phyloP scores from a whole-genome alignment of 169 alveolate genomes.

The Blepharisma undulans region DNA sequence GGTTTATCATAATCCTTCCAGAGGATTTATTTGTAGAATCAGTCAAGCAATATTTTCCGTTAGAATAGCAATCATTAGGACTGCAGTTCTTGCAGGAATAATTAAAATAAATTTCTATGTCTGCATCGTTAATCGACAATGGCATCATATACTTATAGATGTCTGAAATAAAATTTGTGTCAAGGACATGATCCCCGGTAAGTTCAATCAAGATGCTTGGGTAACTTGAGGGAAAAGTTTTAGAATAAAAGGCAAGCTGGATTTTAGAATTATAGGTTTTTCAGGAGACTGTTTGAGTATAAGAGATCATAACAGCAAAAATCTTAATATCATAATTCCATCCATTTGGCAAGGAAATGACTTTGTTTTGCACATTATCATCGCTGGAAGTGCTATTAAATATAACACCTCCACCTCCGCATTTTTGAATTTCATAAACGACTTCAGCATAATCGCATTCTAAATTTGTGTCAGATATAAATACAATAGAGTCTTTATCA shows the following conservation, averaged over 20 bases:
- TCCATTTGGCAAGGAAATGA: not conserved
- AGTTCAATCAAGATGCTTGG: not conserved
- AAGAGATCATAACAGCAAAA: not conserved
- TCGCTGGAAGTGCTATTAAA: not conserved
- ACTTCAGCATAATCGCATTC: not conserved
- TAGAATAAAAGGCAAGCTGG: no score
- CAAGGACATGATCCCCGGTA: not conserved
- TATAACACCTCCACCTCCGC: not conserved
- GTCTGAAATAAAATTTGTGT: not conserved
- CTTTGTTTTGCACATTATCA: no score
- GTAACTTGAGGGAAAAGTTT: no score
- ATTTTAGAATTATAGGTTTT: not conserved
- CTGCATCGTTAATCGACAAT: not conserved
- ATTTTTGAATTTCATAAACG: not conserved
- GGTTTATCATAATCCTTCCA: not conserved
- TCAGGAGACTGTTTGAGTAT: not conserved
- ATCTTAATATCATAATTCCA: not conserved
- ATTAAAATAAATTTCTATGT: not conserved
- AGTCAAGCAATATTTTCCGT: not conserved
- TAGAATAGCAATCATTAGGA: not conserved
- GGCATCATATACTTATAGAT: not conserved
- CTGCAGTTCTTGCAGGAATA: not conserved
- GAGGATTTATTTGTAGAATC: not conserved
- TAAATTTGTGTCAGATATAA: not conserved
- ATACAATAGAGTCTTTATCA: not conserved